A percentile compares a stretch with the other conserved stretches of the same genome.
Evolutionary conservation across 2,329 filamentous ascomycete genomes (phyloP).

Genomic region (Malbranchea cinnamomea): DNA sequence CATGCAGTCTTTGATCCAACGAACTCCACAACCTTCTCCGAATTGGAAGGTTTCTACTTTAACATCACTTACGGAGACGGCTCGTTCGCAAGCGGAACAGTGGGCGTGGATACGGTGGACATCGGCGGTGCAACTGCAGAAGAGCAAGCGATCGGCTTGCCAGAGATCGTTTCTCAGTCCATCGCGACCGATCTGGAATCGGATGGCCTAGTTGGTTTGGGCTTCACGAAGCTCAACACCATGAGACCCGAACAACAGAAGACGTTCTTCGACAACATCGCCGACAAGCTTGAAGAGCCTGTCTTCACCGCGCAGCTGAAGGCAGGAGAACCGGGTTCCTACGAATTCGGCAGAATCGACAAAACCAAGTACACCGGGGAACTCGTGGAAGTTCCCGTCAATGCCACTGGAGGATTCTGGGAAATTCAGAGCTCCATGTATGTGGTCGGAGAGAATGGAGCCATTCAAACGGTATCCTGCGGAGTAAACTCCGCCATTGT

Average conservation of each 20-base stretch:
- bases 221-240: conserved; percentile 47
- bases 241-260: conserved; percentile 47
- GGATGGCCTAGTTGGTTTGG: conserved; percentile 48
- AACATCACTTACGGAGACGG: conserved; percentile 51
- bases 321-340: conserved; percentile 44
- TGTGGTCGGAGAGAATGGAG: conserved; percentile 31
- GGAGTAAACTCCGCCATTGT: conserved; percentile 36
- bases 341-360: conserved; percentile 63
- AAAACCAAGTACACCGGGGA: conserved; percentile 44
- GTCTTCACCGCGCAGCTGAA: conserved; percentile 58
- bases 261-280: conserved; percentile 61
- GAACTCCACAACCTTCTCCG: conserved; percentile 37
- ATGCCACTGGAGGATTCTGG: conserved; percentile 54
- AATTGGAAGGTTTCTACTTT: conserved; percentile 39
- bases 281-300: conserved; percentile 44
- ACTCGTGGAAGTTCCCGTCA: conserved; percentile 47
- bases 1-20: conserved; percentile 42
- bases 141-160: conserved; percentile 51
- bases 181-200: conserved; percentile 39
- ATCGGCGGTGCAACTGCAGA: conserved; percentile 47
- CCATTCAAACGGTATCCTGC: conserved; percentile 9
- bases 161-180: conserved; percentile 40
- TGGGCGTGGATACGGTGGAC: conserved; percentile 50
- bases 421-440: conserved; percentile 45
- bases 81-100: conserved; percentile 45